Base-by-base conservation (phyloP, 176 grass and related monocot genomes). In the Cocos nucifera region DNA sequence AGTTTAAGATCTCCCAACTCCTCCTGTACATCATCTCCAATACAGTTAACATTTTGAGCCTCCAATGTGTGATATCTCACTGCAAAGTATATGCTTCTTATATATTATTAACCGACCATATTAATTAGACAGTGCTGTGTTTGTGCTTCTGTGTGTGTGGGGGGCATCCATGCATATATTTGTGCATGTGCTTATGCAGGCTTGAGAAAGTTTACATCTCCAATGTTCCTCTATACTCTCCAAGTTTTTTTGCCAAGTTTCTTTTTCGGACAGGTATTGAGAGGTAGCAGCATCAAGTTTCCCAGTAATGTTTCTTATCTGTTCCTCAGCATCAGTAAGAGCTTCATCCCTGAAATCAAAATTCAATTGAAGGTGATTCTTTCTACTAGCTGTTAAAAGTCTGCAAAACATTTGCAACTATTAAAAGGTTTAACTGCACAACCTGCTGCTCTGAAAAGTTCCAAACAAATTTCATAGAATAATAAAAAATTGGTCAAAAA, bases 171-270 rank as follows among this genome's bases (percentile, higher is more conserved):
- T 44, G 35, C 35, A 44, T 44, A 44, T 44, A 14, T 44, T 44
- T 44, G 35, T 44, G 35, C 7, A 44, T 44, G 35, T 12, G 35
- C 8, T 44, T 44, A 1, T 57, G 51, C 15, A 74, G 30, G 63
- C 39, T 39, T 71, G 39, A 67, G 35, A 49, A 49, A 69, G 59
- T 65, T 83, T 83, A 98, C 93, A 73, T 92, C 67, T 98, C 93
- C 87, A 92, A 59, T 54, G 85, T 80, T 98, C 93, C 74, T 98
- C 93, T 64, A 92, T 70, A 61, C 59, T 85, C 55, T 81, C 79
- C 61, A 92, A 48, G 16, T 85, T 83, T 64, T 83, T 89, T 66
- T 85, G 81, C 87, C 87, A 98, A 4, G 73, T 79, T 83, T 86
- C 87, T 69, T 88, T 98, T 75, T 98, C 93, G 58, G 76, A 78